phyloP scores from a whole-genome alignment of 2,329 filamentous ascomycete genomes.

The Gliomastix tumulicola region DNA sequence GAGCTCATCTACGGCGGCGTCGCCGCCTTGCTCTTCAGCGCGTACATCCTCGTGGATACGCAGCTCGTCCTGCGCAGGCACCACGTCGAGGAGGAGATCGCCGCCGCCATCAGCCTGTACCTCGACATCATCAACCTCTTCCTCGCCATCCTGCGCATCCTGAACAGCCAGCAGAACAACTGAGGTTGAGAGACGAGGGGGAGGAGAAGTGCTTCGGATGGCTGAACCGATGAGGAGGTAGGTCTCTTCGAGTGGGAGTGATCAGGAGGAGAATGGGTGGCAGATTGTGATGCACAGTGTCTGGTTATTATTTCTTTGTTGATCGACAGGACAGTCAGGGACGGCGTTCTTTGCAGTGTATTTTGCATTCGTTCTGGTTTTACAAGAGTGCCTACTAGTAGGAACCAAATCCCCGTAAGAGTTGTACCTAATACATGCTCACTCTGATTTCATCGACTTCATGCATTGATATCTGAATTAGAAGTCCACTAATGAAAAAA shows the following conservation, averaged over 20 bases:
- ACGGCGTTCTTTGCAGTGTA: too few species aligned
- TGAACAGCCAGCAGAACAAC: constrained; percentile 95
- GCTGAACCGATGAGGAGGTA: too few species aligned
- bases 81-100: constrained; percentile 97
- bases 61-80: constrained; percentile 94
- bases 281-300: constrained; percentile 11
- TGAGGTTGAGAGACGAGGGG: constrained; percentile 43
- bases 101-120: constrained; percentile 89
- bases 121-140: constrained; percentile 97
- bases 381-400: too few species aligned
- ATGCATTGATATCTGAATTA: constrained; percentile 60
- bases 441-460: too few species aligned
- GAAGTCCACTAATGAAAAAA: constrained; percentile 52
- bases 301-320: too few species aligned
- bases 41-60: constrained; percentile 92
- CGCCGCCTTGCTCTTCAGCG: constrained; percentile 82
- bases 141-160: constrained; percentile 86
- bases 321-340: too few species aligned
- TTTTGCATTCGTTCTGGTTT: too few species aligned
- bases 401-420: too few species aligned
- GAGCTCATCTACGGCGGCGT: constrained; percentile 83
- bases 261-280: too few species aligned
- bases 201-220: too few species aligned
- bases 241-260: too few species aligned
- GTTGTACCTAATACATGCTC: too few species aligned